Conservation (phyloP, 257 asterid genomes). For the Euphrasia confusa region DNA sequence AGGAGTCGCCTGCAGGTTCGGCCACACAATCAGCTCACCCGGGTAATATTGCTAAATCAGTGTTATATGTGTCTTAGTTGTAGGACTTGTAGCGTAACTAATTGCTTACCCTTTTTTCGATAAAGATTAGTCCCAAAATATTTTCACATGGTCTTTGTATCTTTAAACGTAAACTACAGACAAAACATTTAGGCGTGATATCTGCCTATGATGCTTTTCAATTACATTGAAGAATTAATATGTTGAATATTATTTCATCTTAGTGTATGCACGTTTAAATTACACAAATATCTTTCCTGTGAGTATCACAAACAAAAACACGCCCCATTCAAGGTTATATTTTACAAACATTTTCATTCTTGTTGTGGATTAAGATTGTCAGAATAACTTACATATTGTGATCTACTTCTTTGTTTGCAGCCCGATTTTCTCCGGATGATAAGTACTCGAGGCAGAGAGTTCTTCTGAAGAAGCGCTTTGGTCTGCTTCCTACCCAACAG, state of each 20-base stretch:
- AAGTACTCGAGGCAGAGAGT: slow-evolving; percentile 81
- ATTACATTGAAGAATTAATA: too few relatives aligned
- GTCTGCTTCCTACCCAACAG: slow-evolving; percentile 77
- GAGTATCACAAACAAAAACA: too few relatives aligned
- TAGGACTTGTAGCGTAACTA: slow-evolving; percentile 3
- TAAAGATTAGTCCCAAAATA: background rate
- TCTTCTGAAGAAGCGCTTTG: slow-evolving; percentile 78
- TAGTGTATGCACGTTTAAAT: too few relatives aligned
- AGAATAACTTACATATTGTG: background rate
- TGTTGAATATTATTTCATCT: too few relatives aligned
- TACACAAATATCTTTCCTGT: too few relatives aligned
- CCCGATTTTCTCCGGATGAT: slow-evolving; percentile 90
- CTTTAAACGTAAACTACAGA: too few relatives aligned
- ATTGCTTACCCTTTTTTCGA: background rate
- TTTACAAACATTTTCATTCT: too few relatives aligned
- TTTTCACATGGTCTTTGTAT: too few relatives aligned
- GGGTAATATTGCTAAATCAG: slow-evolving; percentile 36
- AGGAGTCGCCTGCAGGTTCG: slow-evolving; percentile 64
- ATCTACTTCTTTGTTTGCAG: slow-evolving; percentile 35
- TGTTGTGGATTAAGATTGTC: background rate
- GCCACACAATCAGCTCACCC: slow-evolving; percentile 89
- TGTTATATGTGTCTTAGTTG: background rate
- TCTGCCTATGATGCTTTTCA: too few relatives aligned
- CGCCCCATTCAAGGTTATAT: too few relatives aligned
- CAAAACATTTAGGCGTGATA: background rate